phyloP scores from a whole-genome alignment of 2,329 filamentous ascomycete species.

The Teratosphaeria viscida region DNA sequence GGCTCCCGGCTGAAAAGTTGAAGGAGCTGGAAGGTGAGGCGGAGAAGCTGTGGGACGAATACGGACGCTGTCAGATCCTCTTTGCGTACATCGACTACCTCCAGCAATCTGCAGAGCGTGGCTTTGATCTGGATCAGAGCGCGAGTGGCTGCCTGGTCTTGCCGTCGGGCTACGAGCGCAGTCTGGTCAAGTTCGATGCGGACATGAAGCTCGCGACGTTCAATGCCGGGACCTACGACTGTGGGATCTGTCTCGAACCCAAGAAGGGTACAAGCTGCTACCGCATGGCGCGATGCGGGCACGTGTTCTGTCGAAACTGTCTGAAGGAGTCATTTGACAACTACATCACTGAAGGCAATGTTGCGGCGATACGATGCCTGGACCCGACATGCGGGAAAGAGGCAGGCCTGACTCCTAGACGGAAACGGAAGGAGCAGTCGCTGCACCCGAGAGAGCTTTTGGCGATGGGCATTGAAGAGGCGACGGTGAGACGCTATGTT shows the following conservation, averaged over 20 bases:
- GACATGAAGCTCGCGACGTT: constrained; percentile 65
- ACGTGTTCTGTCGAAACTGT: constrained; percentile 86
- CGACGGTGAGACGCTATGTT: constrained; percentile 74
- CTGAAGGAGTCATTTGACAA: constrained; percentile 82
- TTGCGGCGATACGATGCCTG: constrained; percentile 69
- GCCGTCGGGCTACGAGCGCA: constrained; percentile 47
- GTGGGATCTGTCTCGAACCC: constrained; percentile 79
- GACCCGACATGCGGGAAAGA: constrained; percentile 67
- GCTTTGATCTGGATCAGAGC: constrained; percentile 40
- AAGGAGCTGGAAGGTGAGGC: constrained; percentile 38
- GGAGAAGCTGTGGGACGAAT: constrained; percentile 48
- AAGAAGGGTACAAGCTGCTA: constrained; percentile 81
- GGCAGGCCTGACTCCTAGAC: constrained; percentile 11
- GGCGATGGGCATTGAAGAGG: constrained; percentile 42
- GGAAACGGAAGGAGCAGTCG: constrained; percentile 43
- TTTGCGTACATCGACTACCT: constrained; percentile 52
- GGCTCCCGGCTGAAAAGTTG: constrained; percentile 41
- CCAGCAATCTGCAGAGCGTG: constrained; percentile 46
- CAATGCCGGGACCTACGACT: constrained; percentile 75
- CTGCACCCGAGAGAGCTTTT: constrained; percentile 73
- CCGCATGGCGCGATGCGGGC: constrained; percentile 68
- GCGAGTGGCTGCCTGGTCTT: constrained; percentile 36
- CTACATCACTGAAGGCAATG: constrained; percentile 75
- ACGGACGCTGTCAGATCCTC: constrained; percentile 45
- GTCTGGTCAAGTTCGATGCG: constrained; percentile 67